Percentiles rank a stretch among this genome's conserved stretches.
Conservation (phyloP, 352 stramenopile species). For the Globisporangium cystogenes region DNA sequence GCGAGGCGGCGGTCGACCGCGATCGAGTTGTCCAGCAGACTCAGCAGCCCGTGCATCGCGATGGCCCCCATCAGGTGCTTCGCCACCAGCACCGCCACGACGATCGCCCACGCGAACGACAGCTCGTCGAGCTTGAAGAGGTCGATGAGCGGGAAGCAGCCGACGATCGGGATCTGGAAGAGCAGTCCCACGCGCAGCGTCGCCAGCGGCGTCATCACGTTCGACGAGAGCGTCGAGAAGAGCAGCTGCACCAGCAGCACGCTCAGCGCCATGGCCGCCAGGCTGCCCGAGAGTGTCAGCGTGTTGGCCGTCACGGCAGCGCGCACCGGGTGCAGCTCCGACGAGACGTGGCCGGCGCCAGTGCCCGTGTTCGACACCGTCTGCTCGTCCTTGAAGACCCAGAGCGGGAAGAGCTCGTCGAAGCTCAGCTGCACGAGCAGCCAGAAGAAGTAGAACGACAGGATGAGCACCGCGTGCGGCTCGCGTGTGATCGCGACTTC, state of each 20-base stretch:
- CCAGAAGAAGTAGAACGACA: slow-evolving; percentile 72
- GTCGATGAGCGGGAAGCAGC: slow-evolving; percentile 64
- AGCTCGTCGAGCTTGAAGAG: slow-evolving; percentile 64
- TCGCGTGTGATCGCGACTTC: slow-evolving; percentile 65
- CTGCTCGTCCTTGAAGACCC: slow-evolving; percentile 68
- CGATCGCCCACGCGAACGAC: slow-evolving; percentile 51
- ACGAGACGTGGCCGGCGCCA: slow-evolving; percentile 3
- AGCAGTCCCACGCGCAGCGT: slow-evolving; percentile 69
- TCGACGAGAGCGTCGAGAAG: slow-evolving; percentile 47
- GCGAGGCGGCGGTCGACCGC: slow-evolving; percentile 58
- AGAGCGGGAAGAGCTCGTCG: slow-evolving; percentile 73
- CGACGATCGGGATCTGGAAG: slow-evolving; percentile 69
- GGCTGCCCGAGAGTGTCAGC: slow-evolving; percentile 42
- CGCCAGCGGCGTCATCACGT: slow-evolving; percentile 70
- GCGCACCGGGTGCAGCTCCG: slow-evolving; percentile 19
- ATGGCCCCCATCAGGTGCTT: slow-evolving; percentile 64
- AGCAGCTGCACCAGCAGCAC: slow-evolving; percentile 50
- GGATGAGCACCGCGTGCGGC: slow-evolving; percentile 57
- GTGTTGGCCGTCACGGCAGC: slow-evolving; percentile 51
- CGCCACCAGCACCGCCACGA: slow-evolving; percentile 46
- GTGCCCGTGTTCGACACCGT: background rate
- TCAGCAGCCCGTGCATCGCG: slow-evolving; percentile 57
- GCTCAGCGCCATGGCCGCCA: slow-evolving; percentile 43
- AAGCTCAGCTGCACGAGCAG: slow-evolving; percentile 67
- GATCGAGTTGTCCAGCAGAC: slow-evolving; percentile 77